Base-by-base conservation (phyloP, 2,329 filamentous ascomycete species). In the Trichoderma semiorbis region DNA sequence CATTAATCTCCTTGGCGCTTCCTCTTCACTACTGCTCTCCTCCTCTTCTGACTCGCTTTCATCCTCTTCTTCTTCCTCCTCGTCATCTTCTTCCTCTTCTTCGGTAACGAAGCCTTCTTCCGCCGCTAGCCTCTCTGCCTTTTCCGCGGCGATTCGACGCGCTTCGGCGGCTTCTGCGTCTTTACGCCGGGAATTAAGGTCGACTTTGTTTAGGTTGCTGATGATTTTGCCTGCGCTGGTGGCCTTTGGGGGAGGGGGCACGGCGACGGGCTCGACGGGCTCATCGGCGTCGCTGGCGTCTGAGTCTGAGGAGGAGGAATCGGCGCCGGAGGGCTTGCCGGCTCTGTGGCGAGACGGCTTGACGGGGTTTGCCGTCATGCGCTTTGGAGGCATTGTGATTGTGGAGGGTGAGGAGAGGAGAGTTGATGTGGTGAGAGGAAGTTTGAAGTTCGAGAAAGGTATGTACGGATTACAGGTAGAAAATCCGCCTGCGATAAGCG, bases 311-410 rank as follows among this genome's bases (percentile, higher is more conserved):
- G 86, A 87, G 7, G 86, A 87, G 7, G 85, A 87, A 14, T 84
- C 85, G 73, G 84, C 86, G 8, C 84, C 87, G 3, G 86, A 84
- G 18, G 91, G 85, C 81, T 98, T 98, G 75, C 96, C 95, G 18
- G 95, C 92, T 72, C 94, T 91, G 78, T 98, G 92, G 71, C 96
- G 92, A 75, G 91, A 89, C 28, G 94, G 93, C 80, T 90, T 91
- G 72, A 91, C 83, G 4, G 93, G 94, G 79, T 98, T 97, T 74
- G 95, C 94, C 74, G 95, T 98, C 93, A 98, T 97, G 78, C 93
- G 92, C 80, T 93, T 94, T 14, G 91, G 89, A 73, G 92, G 91
- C 87, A 88, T 89, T 72, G 67, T 71, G 57, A 53, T 5, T 53
- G 47, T 24, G 47, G 47, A 11, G 16, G 58, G 39, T 24, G 26